phyloP scores from a whole-genome alignment of 495 filamentous ascomycete genomes.

The Talaromyces ruber region DNA sequence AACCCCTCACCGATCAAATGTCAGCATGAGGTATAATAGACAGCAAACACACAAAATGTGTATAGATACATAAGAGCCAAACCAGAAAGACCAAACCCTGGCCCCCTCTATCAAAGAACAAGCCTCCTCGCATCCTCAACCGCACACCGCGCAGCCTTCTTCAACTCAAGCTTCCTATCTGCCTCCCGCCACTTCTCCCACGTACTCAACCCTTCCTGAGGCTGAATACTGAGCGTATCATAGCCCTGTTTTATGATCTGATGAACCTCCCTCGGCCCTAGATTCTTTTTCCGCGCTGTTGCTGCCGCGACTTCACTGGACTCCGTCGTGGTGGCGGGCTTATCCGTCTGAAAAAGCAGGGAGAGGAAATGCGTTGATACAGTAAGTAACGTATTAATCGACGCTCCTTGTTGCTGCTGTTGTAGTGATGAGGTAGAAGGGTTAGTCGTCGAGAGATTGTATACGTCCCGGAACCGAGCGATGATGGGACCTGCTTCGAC shows the following conservation, averaged over 20 bases:
- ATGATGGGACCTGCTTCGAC: slow-evolving; percentile 85
- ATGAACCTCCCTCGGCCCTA: slow-evolving; percentile 77
- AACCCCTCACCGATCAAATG: neutral
- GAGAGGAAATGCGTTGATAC: slow-evolving; percentile 83
- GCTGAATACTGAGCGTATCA: slow-evolving; percentile 82
- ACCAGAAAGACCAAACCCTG: neutral
- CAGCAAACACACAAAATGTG: neutral
- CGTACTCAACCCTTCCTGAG: slow-evolving; percentile 70
- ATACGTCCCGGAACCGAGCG: slow-evolving; percentile 72
- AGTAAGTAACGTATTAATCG: slow-evolving; percentile 74
- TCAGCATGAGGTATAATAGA: neutral
- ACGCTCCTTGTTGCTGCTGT: slow-evolving; percentile 21
- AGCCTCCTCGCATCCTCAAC: slow-evolving; percentile 44
- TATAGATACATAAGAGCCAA: neutral
- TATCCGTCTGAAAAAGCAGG: slow-evolving; percentile 59
- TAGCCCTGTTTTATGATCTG: slow-evolving; percentile 94
- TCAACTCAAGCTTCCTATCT: slow-evolving; percentile 61
- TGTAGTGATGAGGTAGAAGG: slow-evolving; percentile 4
- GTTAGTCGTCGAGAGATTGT: slow-evolving; percentile 20
- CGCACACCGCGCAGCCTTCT: slow-evolving; percentile 72
- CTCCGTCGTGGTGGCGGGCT: slow-evolving; percentile 2
- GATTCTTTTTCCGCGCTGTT: slow-evolving; percentile 42
- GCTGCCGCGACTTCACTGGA: slow-evolving; percentile 11
- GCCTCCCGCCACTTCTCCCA: slow-evolving; percentile 68
- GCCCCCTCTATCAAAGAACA: slow-evolving; percentile 16